Conservation (phyloP, 495 filamentous ascomycete genomes). For the Aspergillus nanangensis region DNA sequence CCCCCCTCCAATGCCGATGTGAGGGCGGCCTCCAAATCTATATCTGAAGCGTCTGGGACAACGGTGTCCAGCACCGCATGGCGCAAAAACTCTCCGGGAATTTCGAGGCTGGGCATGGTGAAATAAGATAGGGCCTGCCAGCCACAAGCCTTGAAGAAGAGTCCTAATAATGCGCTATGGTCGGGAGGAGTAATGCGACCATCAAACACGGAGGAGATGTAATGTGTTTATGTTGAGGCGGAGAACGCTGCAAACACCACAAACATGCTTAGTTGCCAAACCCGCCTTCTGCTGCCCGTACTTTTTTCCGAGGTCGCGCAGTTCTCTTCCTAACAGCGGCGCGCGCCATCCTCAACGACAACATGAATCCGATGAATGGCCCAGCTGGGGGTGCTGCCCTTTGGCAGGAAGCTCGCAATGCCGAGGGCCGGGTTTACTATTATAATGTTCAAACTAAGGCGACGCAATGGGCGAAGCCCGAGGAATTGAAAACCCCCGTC, state of each 20-base stretch:
- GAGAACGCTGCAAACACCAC: slow-evolving; percentile 32
- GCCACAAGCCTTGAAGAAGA: too few species aligned
- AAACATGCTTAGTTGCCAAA: too few species aligned
- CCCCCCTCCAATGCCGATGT: slow-evolving; percentile 42
- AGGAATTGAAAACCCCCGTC: slow-evolving; percentile 79
- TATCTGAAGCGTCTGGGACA: slow-evolving; percentile 63
- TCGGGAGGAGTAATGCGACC: too few species aligned
- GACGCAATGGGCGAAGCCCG: slow-evolving; percentile 92
- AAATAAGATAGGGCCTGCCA: slow-evolving; percentile 22
- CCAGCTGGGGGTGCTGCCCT: slow-evolving; percentile 48
- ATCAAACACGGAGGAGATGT: too few species aligned
- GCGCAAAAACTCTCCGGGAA: slow-evolving; percentile 59
- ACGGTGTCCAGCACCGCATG: slow-evolving; percentile 73
- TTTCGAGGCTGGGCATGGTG: slow-evolving; percentile 38
- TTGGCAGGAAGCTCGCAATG: slow-evolving; percentile 81
- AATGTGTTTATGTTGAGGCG: too few species aligned
- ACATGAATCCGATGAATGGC: slow-evolving; percentile 63
- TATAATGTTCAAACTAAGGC: slow-evolving; percentile 82
- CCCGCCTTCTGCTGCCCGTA: too few species aligned
- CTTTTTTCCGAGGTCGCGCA: too few species aligned
- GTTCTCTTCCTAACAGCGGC: not conserved
- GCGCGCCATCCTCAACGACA: not conserved
- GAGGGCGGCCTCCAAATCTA: slow-evolving; percentile 60
- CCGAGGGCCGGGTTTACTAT: slow-evolving; percentile 88
- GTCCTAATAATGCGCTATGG: too few species aligned